Evolutionary conservation across 305 asterid species (phyloP), one percentile per base, ranked within the genome.

Genomic region (Rubia peregrina): DNA sequence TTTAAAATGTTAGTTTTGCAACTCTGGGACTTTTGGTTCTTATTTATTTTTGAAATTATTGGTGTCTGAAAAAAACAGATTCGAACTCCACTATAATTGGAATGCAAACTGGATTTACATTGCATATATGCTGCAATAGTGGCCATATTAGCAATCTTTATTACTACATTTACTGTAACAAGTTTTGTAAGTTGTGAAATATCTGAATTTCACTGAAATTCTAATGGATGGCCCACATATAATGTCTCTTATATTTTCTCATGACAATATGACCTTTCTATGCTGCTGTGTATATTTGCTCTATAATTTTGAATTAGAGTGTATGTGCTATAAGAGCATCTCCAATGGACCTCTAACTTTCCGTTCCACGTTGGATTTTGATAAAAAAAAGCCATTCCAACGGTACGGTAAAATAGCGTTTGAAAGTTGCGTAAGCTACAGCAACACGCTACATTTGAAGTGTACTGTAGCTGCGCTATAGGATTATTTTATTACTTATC

Each of bases 81-180:
- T 33, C 33, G 21, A 10, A 51, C 4, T 41, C 6, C 49, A 48
- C 3, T 9, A 16, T 65, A 55, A 67, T 65, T 3, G 64, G 61
- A 65, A 56, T 56, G 67, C 49, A 41, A 42, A 56, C 19, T 41
- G 65, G 73, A 46, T 73, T 57, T 64, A 7, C 14, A 13, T 53
- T 41, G 14, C 56, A 49, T 48, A 48, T 19, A 4, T 12, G 3
- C 51, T 49, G 56, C 56, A 48, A 13, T 19, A 49, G 21, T 48
- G 56, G 30, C 49, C 13, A 36, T 13, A n/a, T 13, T 13, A 56
- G 41, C 9, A 6, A 36, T 69, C n/a, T 44, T 19, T 55, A 2
- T 38, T 40, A 6, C 9, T 6, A 13, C 19, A 21, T 56, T 41
- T 33, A 11, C 5, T 49, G 42, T 51, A 7, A 62, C n/a, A 14